Base-by-base conservation (phyloP, 352 stramenopile species). In the Phytophthora meadii region DNA sequence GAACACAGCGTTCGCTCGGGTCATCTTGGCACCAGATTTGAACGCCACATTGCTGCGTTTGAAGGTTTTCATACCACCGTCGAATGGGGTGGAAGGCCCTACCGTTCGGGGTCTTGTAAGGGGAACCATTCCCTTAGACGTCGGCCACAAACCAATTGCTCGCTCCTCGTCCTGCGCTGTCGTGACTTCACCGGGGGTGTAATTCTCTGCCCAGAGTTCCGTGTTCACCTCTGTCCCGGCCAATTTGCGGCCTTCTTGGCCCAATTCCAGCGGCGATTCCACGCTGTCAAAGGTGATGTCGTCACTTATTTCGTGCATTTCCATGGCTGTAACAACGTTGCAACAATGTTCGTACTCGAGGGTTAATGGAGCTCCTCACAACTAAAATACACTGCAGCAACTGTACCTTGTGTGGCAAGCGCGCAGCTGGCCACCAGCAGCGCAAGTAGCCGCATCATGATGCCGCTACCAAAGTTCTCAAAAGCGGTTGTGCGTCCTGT, bases 41-140 rank as follows among this genome's bases (percentile, higher is more conserved):
- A 75, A 91, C 27, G 61, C 41, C 3, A 89, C 76, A 24, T 88
- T 77, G 44, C 71, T 79, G 51, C 82, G 80, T 42, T 87, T 78
- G 61, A 68, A 91, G 5, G 64, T 79, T 47, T 88, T 87, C 74
- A 88, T 87, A 9, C 67, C 81, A 4, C 82, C 80, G 34, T 91
- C 71, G 45, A 89, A 91, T 4, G 78, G 72, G 27, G 76, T 58
- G 14, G 68, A 65, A 46, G 10, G 70, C 30, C 49, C 81, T 37
- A 61, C 79, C 25, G 12, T 77, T 40, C 11, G 69, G 24, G 17
- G 78, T 44, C 8, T 52, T 0, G 54, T 67, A 30, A 86, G 63
- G 12, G 61, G 58, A 19, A 85, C 80, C 7, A 69, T 79, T 5
- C 73, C 80, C 2, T 49, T 72, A 0, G 76, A 77, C 1, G 56